Percentiles rank a stretch among this genome's conserved stretches.
These are phyloP conservation scores for Dactylonectria macrodidyma DNA, from an alignment of 2,329 filamentous ascomycete genomes.

Conservation along the genomic window DNA sequence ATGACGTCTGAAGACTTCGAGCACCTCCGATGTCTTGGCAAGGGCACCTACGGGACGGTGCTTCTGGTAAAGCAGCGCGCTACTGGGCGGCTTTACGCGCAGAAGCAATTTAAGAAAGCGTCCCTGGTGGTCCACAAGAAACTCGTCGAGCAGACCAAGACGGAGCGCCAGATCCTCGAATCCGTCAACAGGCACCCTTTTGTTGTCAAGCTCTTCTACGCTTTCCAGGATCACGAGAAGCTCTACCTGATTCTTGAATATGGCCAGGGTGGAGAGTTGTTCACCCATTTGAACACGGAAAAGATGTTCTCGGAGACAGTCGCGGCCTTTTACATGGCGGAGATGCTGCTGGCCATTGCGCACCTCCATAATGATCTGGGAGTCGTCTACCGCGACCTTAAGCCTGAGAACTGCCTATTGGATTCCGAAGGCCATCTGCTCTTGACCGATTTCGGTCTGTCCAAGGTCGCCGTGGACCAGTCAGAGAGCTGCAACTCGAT, in stretches of 20 bases:
- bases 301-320: slow-evolving; percentile 94
- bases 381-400: slow-evolving; percentile 96
- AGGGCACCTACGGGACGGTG: slow-evolving; percentile 96
- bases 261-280: slow-evolving; percentile 95
- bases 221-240: slow-evolving; percentile 98
- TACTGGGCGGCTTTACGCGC: slow-evolving; percentile 92
- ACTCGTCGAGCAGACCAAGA: slow-evolving; percentile 96
- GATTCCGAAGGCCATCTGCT: slow-evolving; percentile 93
- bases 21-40: slow-evolving; percentile 90
- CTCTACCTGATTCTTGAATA: slow-evolving; percentile 98
- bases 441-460: slow-evolving; percentile 96
- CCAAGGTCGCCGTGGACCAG: slow-evolving; percentile 87
- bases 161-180: slow-evolving; percentile 94
- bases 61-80: slow-evolving; percentile 90
- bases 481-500: slow-evolving; percentile 84
- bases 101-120: slow-evolving; percentile 99
- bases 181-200: slow-evolving; percentile 97
- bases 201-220: slow-evolving; percentile 97
- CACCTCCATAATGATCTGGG: slow-evolving; percentile 94
- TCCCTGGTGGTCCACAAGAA: slow-evolving; percentile 96
- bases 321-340: slow-evolving; percentile 97
- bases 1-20: slow-evolving; percentile 95
- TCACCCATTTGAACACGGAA: slow-evolving; percentile 93
- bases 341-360: slow-evolving; percentile 94
- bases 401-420: slow-evolving; percentile 96